Base-by-base conservation (phyloP, 2,329 filamentous ascomycete species). In the Tolypocladium endophyticum region DNA sequence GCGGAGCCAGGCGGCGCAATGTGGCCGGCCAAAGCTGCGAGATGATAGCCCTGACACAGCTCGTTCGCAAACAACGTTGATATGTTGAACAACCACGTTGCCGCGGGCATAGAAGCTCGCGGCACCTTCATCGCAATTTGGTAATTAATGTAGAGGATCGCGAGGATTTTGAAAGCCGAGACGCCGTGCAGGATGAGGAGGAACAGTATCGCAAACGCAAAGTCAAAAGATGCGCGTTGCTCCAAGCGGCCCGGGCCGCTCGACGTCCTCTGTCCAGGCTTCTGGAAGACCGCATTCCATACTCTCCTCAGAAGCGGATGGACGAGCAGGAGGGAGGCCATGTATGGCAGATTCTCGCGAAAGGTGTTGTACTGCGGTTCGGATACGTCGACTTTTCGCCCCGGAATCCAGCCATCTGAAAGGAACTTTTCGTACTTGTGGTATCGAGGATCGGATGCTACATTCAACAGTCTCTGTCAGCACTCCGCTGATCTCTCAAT, bases 41-140 rank as follows among this genome's bases (percentile, higher is more conserved):
- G 88, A 52, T 71, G 85, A 71, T 96, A 99, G 4, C 94, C 94
- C 55, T 82, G 76, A 57, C 80, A 86, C 7, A 97, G 75, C 73
- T 99, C 94, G 69, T 99, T 99, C 58, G 90, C 86, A 69, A 99
- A 97, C 41, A 99, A 77, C 5, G 87, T 88, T 33, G 79, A 81
- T 59, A 99, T 83, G 68, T 96, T 97, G 78, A 97, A 97, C 3
- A 85, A 73, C 94, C 95, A 99, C 0, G 93, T 96, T 9, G 82
- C 86, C 3, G 77, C 77, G 0, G 92, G 92, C 0, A 96, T 77
- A 64, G 87, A 87, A 35, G 79, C 76, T 61, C 83, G 84, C 12
- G 92, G 90, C 16, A 96, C 73, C 47, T 75, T 76, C 7, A 84
- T 96, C 16, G 86, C 90, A 47, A 99, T 79, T 61, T 82, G 82